Evolutionary conservation across 2,329 filamentous ascomycete species (phyloP), one percentile per base, ranked within the genome.

Genomic region (Penicillium aurantiogriseum): DNA sequence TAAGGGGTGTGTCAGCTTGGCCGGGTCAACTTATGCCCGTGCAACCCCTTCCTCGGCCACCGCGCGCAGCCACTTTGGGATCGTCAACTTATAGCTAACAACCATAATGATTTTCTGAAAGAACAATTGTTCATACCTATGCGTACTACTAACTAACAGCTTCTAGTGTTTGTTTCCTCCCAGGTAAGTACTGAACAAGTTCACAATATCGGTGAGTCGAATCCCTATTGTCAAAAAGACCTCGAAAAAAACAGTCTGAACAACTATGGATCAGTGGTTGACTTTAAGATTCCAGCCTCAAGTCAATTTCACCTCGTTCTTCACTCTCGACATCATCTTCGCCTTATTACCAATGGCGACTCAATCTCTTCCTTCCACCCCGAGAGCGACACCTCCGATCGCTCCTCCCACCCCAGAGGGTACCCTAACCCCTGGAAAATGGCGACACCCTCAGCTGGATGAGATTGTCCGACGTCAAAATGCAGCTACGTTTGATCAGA

Each of bases 381-480:
- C 76, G 35, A 73, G 68, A 60, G 67, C 71, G 48, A 59, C 66
- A 36, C 65, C 71, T 46, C 60, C 65, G 17, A 58, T 65, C 49
- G 51, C 63, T 45, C 67, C 63, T 46, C 67, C 73, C 57, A 55
- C 64, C 10, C 65, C 69, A n/a, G 63, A 68, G 48, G 69, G 68
- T 48, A 70, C 70, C 9, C 73, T 72, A 19, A 78, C 77, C 8
- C 78, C 90, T 7, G 92, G 93, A 54, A 91, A 88, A 71, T 99
- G 94, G 93, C 85, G 87, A 69, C 94, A 99, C 74, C 94, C 94
- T 35, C 87, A 88, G 62, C 83, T 97, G 63, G 84, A 91, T 68
- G 93, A 97, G 76, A 95, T 99, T 71, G 86, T 89, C 17, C 84
- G 84, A 61, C 87, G 94, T 51, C 90, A 92, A 71, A 88, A 90